phyloP scores from a whole-genome alignment of 208 protist species.

The Leishmania guyanensis region DNA sequence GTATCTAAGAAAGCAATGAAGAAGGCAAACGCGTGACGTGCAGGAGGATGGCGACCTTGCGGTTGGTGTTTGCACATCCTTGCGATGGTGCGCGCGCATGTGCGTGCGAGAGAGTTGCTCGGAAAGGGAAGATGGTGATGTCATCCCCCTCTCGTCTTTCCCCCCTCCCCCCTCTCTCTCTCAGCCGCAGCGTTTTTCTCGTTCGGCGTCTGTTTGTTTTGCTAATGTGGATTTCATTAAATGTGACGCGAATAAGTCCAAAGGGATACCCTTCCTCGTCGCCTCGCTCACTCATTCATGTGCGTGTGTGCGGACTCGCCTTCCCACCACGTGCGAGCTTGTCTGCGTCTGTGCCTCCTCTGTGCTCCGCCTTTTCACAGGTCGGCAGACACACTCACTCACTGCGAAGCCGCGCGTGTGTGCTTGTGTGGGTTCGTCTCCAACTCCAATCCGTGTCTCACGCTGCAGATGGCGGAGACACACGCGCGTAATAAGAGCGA shows the following conservation, averaged over 20 bases:
- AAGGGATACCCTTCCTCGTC: not conserved
- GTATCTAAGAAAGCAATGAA: slow-evolving; percentile 1
- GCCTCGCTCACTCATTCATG: not conserved
- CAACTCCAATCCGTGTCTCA: not conserved
- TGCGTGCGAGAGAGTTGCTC: not conserved
- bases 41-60: too few species aligned
- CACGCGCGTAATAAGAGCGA: not conserved
- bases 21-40: not conserved
- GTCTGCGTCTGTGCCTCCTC: not conserved
- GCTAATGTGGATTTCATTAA: not conserved
- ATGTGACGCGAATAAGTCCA: slow-evolving; percentile 4
- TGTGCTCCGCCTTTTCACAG: too few species aligned
- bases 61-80: too few species aligned
- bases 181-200: not conserved
- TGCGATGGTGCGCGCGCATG: not conserved
- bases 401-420: not conserved
- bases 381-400: not conserved
- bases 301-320: not conserved
- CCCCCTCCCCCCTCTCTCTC: not conserved
- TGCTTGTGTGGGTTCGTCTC: not conserved
- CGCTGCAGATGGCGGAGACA: not conserved
- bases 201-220: not conserved
- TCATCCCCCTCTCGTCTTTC: not conserved
- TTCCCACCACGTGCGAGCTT: not conserved
- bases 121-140: not conserved